Evolutionary conservation across 164 flowering plant species (phyloP).

Genomic region (Chimonanthus salicifolius): DNA sequence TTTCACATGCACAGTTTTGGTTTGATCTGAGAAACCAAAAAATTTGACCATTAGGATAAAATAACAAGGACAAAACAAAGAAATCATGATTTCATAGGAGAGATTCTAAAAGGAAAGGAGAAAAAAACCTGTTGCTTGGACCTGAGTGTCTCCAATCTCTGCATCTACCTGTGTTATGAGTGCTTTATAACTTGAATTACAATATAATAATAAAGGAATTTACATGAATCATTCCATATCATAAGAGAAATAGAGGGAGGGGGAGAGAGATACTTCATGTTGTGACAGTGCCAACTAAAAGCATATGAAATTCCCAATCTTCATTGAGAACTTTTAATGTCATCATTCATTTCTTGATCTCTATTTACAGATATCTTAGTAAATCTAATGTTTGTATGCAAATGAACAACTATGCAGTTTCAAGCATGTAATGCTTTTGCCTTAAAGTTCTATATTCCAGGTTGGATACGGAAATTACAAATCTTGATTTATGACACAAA

Average conservation of each 20-base stretch:
- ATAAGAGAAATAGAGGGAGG: not conserved
- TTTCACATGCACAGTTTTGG: slow-evolving; percentile 49
- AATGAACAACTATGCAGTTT: no score
- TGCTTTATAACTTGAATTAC: no score
- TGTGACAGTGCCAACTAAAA: not conserved
- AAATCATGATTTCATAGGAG: not conserved
- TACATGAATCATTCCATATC: not conserved
- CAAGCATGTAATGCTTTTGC: no score
- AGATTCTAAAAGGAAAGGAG: no score
- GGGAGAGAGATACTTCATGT: not conserved
- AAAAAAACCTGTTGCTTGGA: not conserved
- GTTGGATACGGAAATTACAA: no score
- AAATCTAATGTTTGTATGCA: not conserved
- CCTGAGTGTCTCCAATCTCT: not conserved
- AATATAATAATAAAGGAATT: no score
- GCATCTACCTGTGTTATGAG: not conserved
- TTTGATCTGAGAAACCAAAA: slow-evolving; percentile 27
- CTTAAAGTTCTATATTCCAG: no score
- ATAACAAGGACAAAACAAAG: not conserved
- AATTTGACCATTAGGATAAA: not conserved
- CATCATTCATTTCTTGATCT: not conserved
- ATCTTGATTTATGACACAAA: no score
- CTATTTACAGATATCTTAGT: not conserved
- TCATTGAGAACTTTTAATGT: not conserved
- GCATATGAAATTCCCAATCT: not conserved